Percentiles rank a stretch among this genome's conserved stretches.
phyloP scores from a whole-genome alignment of 2,329 filamentous ascomycete species.

The Phoma sp. region DNA sequence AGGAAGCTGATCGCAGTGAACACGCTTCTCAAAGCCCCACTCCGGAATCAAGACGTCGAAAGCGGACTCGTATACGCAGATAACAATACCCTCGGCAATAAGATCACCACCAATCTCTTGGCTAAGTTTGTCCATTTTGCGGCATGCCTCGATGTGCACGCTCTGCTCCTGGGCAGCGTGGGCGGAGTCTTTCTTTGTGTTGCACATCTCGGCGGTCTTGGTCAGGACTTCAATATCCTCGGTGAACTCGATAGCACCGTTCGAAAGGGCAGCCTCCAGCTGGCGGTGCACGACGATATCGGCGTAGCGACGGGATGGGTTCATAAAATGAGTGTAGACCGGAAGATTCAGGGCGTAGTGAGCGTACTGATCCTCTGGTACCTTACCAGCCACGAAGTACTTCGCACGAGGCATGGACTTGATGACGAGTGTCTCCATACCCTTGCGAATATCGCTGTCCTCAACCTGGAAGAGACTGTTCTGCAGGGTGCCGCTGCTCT shows the following conservation, averaged over 20 bases:
- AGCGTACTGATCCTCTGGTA: slow-evolving; percentile 75
- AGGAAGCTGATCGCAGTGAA: slow-evolving; percentile 97
- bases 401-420: slow-evolving; percentile 97
- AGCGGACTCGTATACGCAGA: slow-evolving; percentile 97
- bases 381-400: slow-evolving; percentile 87
- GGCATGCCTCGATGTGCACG: slow-evolving; percentile 96
- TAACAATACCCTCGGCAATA: slow-evolving; percentile 92
- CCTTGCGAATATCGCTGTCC: slow-evolving; percentile 87
- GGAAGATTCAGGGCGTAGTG: slow-evolving; percentile 94
- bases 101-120: slow-evolving; percentile 88
- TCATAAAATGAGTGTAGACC: slow-evolving; percentile 96
- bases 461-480: slow-evolving; percentile 95
- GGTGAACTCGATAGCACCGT: slow-evolving; percentile 80
- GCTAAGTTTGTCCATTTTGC: slow-evolving; percentile 90
- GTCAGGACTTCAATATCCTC: slow-evolving; percentile 87
- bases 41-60: slow-evolving; percentile 98
- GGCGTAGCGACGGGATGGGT: slow-evolving; percentile 90
- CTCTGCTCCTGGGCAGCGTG: slow-evolving; percentile 98
- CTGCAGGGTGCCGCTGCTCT: slow-evolving; percentile 88
- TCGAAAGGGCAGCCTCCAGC: slow-evolving; percentile 83
- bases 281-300: slow-evolving; percentile 96
- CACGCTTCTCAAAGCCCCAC: slow-evolving; percentile 98
- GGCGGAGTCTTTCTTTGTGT: slow-evolving; percentile 98
- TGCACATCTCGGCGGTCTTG: slow-evolving; percentile 94
- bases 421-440: slow-evolving; percentile 93